Percentiles rank a stretch among this genome's conserved stretches.
Conservation (phyloP, 345 rosid genomes). For the Abelmoschus esculentus region DNA sequence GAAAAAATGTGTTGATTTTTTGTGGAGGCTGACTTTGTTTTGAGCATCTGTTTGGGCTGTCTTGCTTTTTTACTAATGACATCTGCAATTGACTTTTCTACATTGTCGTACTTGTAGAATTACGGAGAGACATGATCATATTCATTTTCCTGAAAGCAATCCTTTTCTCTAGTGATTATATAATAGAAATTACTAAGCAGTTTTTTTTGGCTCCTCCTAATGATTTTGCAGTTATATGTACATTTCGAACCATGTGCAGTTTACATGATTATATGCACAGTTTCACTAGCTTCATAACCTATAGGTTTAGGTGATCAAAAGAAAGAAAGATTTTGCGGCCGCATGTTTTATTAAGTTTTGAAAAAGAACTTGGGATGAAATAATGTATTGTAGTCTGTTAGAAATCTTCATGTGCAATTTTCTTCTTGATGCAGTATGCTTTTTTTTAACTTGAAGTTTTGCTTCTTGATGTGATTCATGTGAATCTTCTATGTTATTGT, state of each 20-base stretch:
- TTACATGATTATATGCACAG: neutral
- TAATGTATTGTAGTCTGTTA: neutral
- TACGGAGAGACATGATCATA: neutral
- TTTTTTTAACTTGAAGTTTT: too few relatives aligned
- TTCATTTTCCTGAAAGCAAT: neutral
- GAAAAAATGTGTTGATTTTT: neutral
- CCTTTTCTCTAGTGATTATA: neutral
- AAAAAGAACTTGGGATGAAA: neutral
- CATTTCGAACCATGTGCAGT: neutral
- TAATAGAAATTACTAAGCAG: neutral
- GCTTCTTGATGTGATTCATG: too few relatives aligned
- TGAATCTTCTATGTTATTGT: neutral
- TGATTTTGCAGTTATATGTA: neutral
- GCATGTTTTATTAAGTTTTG: neutral
- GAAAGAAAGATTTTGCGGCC: neutral
- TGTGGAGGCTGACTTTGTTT: neutral
- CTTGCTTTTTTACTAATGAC: slow-evolving; percentile 1
- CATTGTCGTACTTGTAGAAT: slow-evolving; percentile 1
- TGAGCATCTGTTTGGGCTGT: slow-evolving; percentile 2
- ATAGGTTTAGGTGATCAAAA: neutral
- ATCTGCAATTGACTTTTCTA: slow-evolving; percentile 9
- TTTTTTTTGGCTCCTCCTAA: neutral
- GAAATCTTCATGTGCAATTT: too few relatives aligned
- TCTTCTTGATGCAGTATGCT: neutral
- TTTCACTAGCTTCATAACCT: neutral